A percentile compares a stretch with the other conserved stretches of the same genome.
Conservation (phyloP, 116 monocot genomes). For the Phalaenopsis hybrid region DNA sequence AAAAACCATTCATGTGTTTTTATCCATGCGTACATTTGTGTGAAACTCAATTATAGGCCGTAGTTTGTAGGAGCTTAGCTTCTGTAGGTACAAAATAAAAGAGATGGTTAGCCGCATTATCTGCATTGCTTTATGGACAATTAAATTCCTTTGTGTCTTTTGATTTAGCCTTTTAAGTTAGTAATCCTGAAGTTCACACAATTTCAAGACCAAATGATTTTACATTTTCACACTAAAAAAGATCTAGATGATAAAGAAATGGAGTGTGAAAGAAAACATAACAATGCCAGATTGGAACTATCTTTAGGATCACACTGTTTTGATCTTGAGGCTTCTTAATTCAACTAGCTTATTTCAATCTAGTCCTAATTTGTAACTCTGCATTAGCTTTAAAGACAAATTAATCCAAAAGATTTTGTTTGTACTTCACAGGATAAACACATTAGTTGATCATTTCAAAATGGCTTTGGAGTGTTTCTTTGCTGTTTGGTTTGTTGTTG, state of each 20-base stretch:
- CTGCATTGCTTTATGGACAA: no score
- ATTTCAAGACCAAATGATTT: neutral
- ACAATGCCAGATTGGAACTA: neutral
- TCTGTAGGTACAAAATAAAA: no score
- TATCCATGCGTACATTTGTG: no score
- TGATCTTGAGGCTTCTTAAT: neutral
- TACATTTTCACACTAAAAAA: neutral
- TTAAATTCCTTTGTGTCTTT: no score
- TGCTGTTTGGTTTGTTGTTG: conserved; percentile 44
- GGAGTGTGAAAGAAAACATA: neutral
- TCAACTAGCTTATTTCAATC: neutral
- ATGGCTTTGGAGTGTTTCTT: conserved; percentile 43
- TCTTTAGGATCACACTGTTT: neutral
- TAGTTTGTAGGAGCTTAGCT: no score
- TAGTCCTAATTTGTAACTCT: neutral
- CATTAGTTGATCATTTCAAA: conserved; percentile 32
- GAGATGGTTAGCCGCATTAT: no score
- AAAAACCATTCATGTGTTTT: no score
- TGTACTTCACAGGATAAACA: conserved; percentile 24
- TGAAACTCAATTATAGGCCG: no score
- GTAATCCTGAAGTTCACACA: no score
- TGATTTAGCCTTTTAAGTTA: no score
- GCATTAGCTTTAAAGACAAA: neutral
- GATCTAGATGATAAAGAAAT: neutral
- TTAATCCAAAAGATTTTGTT: neutral